These are phyloP conservation scores for Artemisia argyi DNA, from an alignment of 129 eudicot species.

Conservation along the genomic window DNA sequence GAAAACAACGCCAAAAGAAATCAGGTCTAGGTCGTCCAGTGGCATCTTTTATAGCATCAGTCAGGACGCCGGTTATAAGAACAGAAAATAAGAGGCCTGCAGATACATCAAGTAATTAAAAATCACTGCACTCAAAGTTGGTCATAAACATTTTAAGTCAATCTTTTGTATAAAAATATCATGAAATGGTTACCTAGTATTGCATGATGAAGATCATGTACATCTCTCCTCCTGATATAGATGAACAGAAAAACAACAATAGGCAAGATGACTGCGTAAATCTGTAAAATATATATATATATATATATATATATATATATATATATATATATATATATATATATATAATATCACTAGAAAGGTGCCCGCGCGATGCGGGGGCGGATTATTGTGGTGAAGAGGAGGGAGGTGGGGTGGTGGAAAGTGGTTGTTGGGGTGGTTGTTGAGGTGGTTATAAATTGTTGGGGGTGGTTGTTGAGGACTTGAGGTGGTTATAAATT, in stretches of 20 bases:
- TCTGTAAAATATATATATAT: slow-evolving; percentile 38
- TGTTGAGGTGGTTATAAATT: too few species aligned
- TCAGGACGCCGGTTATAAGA: slow-evolving; percentile 74
- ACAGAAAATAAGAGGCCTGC: slow-evolving; percentile 71
- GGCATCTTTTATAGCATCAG: slow-evolving; percentile 78
- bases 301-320: too few species aligned
- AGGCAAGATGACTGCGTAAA: slow-evolving; percentile 76
- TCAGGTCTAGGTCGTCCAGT: slow-evolving; percentile 88
- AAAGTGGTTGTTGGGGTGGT: too few species aligned
- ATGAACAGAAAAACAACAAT: slow-evolving; percentile 52
- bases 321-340: too few species aligned
- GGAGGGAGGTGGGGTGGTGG: too few species aligned
- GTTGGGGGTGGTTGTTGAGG: too few species aligned
- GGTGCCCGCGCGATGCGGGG: too few species aligned
- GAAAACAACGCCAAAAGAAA: slow-evolving; percentile 93
- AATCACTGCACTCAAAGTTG: background rate
- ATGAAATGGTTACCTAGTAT: slow-evolving; percentile 52
- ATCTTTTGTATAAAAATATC: background rate
- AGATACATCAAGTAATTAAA: slow-evolving; percentile 12
- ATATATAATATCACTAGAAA: too few species aligned
- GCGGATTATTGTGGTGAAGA: too few species aligned
- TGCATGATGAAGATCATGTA: slow-evolving; percentile 74
- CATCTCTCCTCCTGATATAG: slow-evolving; percentile 71
- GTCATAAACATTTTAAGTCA: background rate
- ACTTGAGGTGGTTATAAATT: too few species aligned